A percentile compares a stretch with the other conserved stretches of the same genome.
phyloP scores from a whole-genome alignment of 257 asterid species.

The Solanum lycopersicoides region DNA sequence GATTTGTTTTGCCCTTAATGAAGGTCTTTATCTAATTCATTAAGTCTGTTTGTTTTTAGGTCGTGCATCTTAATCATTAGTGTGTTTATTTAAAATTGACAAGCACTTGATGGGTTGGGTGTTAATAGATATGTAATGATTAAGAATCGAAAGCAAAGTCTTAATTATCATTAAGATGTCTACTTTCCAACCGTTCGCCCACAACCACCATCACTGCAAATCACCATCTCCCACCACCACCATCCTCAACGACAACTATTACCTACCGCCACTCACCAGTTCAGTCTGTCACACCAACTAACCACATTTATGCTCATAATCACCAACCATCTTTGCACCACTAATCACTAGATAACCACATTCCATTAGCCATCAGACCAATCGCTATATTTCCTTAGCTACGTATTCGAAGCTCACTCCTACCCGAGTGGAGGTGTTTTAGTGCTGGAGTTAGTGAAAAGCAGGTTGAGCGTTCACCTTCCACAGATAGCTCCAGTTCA shows the following conservation, averaged over 20 bases:
- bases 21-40: background rate
- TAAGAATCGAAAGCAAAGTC: background rate
- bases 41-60: background rate
- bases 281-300: background rate
- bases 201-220: background rate
- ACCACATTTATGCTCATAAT: background rate
- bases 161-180: background rate
- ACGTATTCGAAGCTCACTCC: background rate
- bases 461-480: background rate
- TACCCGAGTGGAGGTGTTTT: background rate
- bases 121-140: background rate
- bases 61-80: background rate
- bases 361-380: background rate
- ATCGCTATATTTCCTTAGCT: background rate
- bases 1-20: background rate
- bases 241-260: background rate
- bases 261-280: background rate
- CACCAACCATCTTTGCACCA: background rate
- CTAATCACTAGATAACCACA: background rate
- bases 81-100: background rate
- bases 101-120: background rate
- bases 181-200: background rate
- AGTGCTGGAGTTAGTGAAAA: background rate
- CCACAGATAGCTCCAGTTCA: background rate
- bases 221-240: background rate